Evolutionary conservation across 1,139 yeast genomes (phyloP).

Genomic region (Keqinozyma sinolaborantium): DNA sequence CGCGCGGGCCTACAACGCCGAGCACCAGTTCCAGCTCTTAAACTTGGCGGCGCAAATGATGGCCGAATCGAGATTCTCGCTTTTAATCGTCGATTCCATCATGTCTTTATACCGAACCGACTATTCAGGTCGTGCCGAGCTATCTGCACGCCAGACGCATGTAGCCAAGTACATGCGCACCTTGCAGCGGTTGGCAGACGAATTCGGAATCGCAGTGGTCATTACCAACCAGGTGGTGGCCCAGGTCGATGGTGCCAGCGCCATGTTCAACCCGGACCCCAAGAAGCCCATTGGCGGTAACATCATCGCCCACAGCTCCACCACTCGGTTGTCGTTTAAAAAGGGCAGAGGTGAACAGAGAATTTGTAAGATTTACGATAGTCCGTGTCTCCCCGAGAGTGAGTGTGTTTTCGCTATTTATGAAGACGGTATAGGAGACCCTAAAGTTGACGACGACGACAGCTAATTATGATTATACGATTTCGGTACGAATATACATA

Average conservation of each 20-base stretch:
- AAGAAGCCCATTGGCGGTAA: constrained; percentile 99
- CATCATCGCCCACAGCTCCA: constrained; percentile 94
- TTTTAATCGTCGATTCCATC: constrained; percentile 89
- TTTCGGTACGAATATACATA: too few relatives aligned
- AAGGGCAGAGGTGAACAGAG: constrained; percentile 92
- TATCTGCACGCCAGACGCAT: constrained; percentile 91
- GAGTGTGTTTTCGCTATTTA: constrained; percentile 95
- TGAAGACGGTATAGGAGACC: constrained; percentile 97
- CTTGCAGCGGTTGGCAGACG: constrained; percentile 91
- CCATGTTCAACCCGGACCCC: constrained; percentile 92
- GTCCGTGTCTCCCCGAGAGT: constrained; percentile 93
- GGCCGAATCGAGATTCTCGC: constrained; percentile 82
- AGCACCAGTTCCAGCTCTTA: constrained; percentile 84
- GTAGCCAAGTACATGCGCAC: constrained; percentile 92
- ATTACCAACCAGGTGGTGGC: constrained; percentile 98
- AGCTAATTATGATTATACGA: too few relatives aligned
- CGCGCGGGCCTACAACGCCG: constrained; percentile 96
- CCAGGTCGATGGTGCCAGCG: constrained; percentile 89
- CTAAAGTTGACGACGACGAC: constrained; percentile 67
- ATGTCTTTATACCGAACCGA: constrained; percentile 97
- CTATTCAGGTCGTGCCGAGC: constrained; percentile 93
- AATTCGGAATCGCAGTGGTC: constrained; percentile 97
- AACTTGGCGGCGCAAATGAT: constrained; percentile 94
- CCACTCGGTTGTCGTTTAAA: constrained; percentile 84
- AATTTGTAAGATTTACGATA: constrained; percentile 89